phyloP scores from a whole-genome alignment of 2,329 filamentous ascomycete genomes.

The Ophiostoma perfectum region DNA sequence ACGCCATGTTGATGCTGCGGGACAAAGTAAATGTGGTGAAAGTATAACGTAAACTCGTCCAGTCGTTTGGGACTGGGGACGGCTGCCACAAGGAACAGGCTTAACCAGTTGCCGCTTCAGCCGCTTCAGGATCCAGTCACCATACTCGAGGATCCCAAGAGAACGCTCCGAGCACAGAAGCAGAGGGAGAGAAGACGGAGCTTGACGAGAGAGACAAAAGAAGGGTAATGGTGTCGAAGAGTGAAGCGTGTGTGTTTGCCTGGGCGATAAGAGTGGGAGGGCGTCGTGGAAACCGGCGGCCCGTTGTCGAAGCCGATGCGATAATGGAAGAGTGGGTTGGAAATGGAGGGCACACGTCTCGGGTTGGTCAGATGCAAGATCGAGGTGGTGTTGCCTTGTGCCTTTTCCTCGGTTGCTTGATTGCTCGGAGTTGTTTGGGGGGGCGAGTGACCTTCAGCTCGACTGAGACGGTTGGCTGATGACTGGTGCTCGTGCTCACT shows the following conservation, averaged over 20 bases:
- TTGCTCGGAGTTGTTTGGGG: not conserved
- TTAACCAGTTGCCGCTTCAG: slow-evolving; percentile 4
- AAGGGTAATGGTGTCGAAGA: not conserved
- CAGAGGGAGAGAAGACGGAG: not conserved
- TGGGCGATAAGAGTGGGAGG: not conserved
- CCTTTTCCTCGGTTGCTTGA: slow-evolving; percentile 14
- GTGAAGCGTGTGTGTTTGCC: not conserved
- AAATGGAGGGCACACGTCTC: not conserved
- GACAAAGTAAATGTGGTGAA: not conserved
- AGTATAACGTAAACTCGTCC: not conserved
- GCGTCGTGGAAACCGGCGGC: not conserved
- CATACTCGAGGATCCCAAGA: slow-evolving; percentile 7
- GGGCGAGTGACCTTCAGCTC: slow-evolving; percentile 19
- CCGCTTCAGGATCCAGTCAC: not conserved
- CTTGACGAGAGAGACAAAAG: not conserved
- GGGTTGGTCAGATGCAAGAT: slow-evolving; percentile 19
- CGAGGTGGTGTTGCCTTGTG: not conserved
- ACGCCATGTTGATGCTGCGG: slow-evolving; percentile 36
- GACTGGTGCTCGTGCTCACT: slow-evolving; percentile 10
- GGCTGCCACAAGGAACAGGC: slow-evolving; percentile 16
- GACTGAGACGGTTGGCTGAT: not conserved
- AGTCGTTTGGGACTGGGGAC: not conserved
- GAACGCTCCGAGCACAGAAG: not conserved
- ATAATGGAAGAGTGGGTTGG: not conserved
- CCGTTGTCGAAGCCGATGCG: not conserved